Evolutionary conservation across 352 stramenopile genomes (phyloP), one percentile per base, ranked within the genome.

Genomic region (Phytophthora chlamydospora): DNA sequence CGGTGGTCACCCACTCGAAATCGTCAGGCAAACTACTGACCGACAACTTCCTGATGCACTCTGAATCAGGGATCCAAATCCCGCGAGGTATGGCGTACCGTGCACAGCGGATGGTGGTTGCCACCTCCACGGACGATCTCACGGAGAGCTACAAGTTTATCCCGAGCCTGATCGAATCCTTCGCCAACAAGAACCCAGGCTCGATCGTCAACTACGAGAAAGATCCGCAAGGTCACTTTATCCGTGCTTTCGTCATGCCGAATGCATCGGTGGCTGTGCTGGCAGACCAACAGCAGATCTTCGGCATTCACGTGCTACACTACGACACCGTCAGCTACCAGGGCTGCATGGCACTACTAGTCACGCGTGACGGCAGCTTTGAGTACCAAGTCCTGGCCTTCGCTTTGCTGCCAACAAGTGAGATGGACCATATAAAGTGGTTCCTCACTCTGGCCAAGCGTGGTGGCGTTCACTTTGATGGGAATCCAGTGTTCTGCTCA

Each of bases 121-220:
- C 73, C 0, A 78, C 76, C n/a, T 86, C 85, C 0, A 85, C 78
- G 5, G 83, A 92, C 36, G 83, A 94, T 43, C 62, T 94, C 19
- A 81, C 80, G 0, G 83, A 92, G 49, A 91, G 82, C 64, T 94
- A 94, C 72, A 91, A 91, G 62, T 86, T 91, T 46, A 85, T 94
- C 19, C 81, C 85, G 17, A 90, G 78, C 32, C 50, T 94, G 19
- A 63, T 92, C 8, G 75, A 89, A 34, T 86, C 81, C 6, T 92
- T 90, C 58, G 69, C 62, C 8, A 83, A 78, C 45, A 89, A 90
- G 60, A 94, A 94, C 52, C 75, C 83, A 9, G 78, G 74, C 1
- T 91, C 85, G 0, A 80, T 66, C 7, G 73, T 84, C 6, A 69
- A 65, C 14, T 88, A 91, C 50, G 77, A 88, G 39, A 89, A 88